Percentiles rank a stretch among this genome's conserved stretches.
These are phyloP conservation scores for Pseudocercospora cruenta DNA, from an alignment of 2,329 filamentous ascomycete species.

Conservation along the genomic window DNA sequence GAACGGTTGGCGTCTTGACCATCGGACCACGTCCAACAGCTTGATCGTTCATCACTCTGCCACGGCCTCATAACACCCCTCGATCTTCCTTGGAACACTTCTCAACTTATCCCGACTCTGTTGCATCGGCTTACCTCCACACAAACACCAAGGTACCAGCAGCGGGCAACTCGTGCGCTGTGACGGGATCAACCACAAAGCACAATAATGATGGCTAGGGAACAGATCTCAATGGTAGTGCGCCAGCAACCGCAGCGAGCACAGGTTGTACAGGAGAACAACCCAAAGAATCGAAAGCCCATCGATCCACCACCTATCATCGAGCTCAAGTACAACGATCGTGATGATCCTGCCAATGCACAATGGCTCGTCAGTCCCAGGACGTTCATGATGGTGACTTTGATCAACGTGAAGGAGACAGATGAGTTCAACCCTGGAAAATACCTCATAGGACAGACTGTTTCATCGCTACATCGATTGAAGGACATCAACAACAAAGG, in stretches of 20 bases:
- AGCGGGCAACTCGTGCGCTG: conserved; percentile 3
- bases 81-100: neutral
- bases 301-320: conserved; percentile 87
- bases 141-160: conserved; percentile 11
- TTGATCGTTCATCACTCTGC: neutral
- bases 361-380: conserved; percentile 68
- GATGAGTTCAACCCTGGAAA: conserved; percentile 27
- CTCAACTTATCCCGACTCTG: conserved; percentile 6
- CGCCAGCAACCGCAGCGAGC: conserved; percentile 29
- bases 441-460: conserved; percentile 64
- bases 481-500: conserved; percentile 60
- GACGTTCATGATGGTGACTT: conserved; percentile 63
- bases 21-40: neutral
- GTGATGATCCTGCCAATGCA: conserved; percentile 53
- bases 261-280: conserved; percentile 32
- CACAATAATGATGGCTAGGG: conserved; percentile 28
- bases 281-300: conserved; percentile 65
- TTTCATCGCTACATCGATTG: conserved; percentile 79
- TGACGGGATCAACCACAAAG: conserved; percentile 1
- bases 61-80: neutral
- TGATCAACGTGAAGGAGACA: conserved; percentile 44
- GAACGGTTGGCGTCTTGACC: conserved; percentile 5
- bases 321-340: conserved; percentile 62
- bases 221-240: conserved; percentile 22
- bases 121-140: conserved; percentile 14